Conservation (phyloP, 2,329 filamentous ascomycete species). For the Trichoderma polysporum region DNA sequence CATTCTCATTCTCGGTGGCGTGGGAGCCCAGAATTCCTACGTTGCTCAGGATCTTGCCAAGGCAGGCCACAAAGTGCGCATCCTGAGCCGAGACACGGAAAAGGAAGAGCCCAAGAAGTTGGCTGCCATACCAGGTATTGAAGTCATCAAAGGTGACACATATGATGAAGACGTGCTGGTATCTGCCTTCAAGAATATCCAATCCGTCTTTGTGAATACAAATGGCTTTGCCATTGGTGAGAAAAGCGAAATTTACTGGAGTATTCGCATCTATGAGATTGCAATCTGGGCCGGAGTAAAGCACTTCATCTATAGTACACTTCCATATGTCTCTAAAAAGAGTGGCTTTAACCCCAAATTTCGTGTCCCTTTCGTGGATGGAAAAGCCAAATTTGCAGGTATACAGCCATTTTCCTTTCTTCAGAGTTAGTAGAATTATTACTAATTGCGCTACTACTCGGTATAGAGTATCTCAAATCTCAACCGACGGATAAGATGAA, state of each 20-base stretch:
- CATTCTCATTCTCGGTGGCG: not conserved
- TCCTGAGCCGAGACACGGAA: not conserved
- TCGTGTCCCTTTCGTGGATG: not conserved
- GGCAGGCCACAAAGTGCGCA: not conserved
- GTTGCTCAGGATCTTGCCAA: not conserved
- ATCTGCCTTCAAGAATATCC: not conserved
- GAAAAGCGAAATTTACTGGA: not conserved
- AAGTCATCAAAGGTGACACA: not conserved
- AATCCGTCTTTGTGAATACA: not conserved
- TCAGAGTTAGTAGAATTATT: not conserved
- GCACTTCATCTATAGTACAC: not conserved
- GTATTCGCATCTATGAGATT: not conserved
- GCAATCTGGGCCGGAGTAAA: not conserved
- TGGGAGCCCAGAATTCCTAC: not conserved
- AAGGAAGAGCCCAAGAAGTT: not conserved
- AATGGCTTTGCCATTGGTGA: not conserved
- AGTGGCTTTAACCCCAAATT: not conserved
- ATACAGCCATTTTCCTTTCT: not conserved
- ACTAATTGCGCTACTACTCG: not conserved
- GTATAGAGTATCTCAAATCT: not conserved
- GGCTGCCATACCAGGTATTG: not conserved
- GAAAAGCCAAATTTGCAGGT: not conserved
- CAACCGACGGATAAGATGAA: not conserved
- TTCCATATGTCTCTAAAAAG: not conserved
- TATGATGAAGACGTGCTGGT: not conserved